Conservation (phyloP, 108 stramenopile species). For the Conticribra weissflogii region DNA sequence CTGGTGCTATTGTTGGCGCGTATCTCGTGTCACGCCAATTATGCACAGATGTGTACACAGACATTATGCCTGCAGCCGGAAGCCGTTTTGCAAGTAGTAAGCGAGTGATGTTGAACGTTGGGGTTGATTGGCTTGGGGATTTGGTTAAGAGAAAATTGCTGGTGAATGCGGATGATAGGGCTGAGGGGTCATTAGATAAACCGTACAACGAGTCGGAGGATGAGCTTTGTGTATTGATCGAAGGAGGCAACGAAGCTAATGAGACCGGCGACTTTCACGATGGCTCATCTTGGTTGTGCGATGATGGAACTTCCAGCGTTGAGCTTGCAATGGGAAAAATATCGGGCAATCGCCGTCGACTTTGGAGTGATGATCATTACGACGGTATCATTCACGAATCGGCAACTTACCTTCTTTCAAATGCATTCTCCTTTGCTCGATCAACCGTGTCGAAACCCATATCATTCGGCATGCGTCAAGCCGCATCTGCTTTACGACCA, state of each 20-base stretch:
- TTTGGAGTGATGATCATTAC: constrained; percentile 36
- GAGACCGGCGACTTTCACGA: constrained; percentile 11
- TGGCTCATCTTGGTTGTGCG: constrained; percentile 37
- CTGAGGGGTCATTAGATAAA: too few species aligned
- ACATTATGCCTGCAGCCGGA: constrained; percentile 51
- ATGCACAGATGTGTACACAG: constrained; percentile 56
- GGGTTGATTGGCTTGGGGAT: constrained; percentile 46
- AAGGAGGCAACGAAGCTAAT: constrained; percentile 4
- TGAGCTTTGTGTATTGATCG: constrained; percentile 11
- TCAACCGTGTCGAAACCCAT: constrained; percentile 30
- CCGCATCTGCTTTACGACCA: constrained; percentile 21
- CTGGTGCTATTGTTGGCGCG: constrained; percentile 54
- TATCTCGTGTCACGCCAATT: constrained; percentile 56
- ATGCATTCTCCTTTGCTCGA: constrained; percentile 12
- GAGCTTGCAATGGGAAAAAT: constrained; percentile 40
- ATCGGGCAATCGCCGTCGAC: background rate
- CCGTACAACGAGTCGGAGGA: too few species aligned
- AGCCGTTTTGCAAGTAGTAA: constrained; percentile 42
- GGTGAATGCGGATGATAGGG: background rate
- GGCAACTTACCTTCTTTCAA: constrained; percentile 25
- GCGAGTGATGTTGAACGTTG: constrained; percentile 42
- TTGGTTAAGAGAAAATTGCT: constrained; percentile 36
- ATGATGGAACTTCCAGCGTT: constrained; percentile 32
- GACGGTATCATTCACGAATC: constrained; percentile 42
- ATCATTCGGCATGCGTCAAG: constrained; percentile 22